Base-by-base conservation (phyloP, 202 grass and related monocot genomes). In the Setaria italica region DNA sequence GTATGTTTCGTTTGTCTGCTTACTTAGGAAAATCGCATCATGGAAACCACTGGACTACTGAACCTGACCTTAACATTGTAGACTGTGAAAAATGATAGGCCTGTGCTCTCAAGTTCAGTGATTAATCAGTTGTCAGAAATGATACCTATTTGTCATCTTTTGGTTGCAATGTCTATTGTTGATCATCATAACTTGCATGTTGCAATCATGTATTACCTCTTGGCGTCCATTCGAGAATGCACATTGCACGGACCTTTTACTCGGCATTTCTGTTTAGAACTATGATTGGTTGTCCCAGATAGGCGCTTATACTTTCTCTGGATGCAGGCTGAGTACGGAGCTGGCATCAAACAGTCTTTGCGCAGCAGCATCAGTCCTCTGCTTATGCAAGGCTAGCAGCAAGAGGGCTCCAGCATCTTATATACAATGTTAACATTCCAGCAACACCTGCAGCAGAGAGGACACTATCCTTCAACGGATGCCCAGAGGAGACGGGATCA, bases 341-440 rank as follows among this genome's bases (percentile, higher is more conserved):
- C 70, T 51, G 15, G 25, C 47, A 72, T 72, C 13, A 3, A 60
- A 25, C 21, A 32, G 72, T 69, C 39, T 5, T 41, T 41, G 39
- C 39, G 11, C 76, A 85, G 82, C 86, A 87, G 77, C 79, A 75
- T 34, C 48, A 78, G 75, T 4, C 72, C 72, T 53, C 71, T 59
- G 33, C 79, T 51, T 8, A 74, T 78, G 21, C 46, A 85, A 62
- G 59, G 49, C 57, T 67, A 72, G 49, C 79, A 84, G 64, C 82
- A 71, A 45, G 42, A 16, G 12, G 16, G 9, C 53, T 12, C 45
- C 6, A 42, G 56, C 59, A 66, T 87, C 25, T 20, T 15, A 16
- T 32, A 69, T 84, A 81, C 41, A 86, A 81, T 69, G 86, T 86
- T 56, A 87, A 90, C 78, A 88, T 86, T 65, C 32, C 39, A 41